Evolutionary conservation across 306 rosid genomes (phyloP).

Genomic region (Oxytropis ochrocephala): DNA sequence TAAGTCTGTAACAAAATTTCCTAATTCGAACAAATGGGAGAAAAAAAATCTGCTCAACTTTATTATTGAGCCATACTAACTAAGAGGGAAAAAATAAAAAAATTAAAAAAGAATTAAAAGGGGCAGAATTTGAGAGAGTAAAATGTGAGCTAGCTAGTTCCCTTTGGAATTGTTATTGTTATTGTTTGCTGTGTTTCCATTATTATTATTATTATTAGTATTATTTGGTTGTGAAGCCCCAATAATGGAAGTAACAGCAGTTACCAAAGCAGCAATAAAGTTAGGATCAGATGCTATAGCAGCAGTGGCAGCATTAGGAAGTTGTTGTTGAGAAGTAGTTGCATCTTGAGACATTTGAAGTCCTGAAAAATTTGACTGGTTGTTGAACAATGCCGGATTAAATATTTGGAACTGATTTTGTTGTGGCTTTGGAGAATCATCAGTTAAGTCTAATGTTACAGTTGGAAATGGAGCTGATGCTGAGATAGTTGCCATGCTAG

Average conservation of each 20-base stretch:
- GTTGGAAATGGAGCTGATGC: conserved; percentile 97
- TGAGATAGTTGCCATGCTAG: conserved; percentile 91
- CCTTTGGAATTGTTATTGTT: conserved; percentile 19
- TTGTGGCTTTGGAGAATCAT: conserved; percentile 23
- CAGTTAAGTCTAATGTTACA: conserved; percentile 82
- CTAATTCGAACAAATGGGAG: background rate
- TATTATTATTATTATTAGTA: too few species aligned
- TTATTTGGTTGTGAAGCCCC: conserved; percentile 39
- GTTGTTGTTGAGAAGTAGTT: conserved; percentile 3
- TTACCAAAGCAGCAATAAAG: conserved; percentile 62
- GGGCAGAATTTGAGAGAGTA: background rate
- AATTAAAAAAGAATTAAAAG: background rate
- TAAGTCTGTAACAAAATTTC: background rate
- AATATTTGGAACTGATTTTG: conserved; percentile 44
- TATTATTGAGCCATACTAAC: conserved; percentile 12
- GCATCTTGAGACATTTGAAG: conserved; percentile 63
- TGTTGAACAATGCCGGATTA: conserved; percentile 44
- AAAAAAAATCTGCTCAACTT: conserved; percentile 9
- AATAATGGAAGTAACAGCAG: conserved; percentile 69
- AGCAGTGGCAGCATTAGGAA: conserved; percentile 44
- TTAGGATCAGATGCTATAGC: conserved; percentile 75
- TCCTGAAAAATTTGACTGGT: conserved; percentile 77
- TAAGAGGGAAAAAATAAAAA: background rate
- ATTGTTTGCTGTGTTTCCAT: too few species aligned
- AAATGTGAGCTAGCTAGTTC: conserved; percentile 13